These are phyloP conservation scores for Aechmea fasciata DNA, from an alignment of 176 grass and related monocot genomes.

Conservation along the genomic window DNA sequence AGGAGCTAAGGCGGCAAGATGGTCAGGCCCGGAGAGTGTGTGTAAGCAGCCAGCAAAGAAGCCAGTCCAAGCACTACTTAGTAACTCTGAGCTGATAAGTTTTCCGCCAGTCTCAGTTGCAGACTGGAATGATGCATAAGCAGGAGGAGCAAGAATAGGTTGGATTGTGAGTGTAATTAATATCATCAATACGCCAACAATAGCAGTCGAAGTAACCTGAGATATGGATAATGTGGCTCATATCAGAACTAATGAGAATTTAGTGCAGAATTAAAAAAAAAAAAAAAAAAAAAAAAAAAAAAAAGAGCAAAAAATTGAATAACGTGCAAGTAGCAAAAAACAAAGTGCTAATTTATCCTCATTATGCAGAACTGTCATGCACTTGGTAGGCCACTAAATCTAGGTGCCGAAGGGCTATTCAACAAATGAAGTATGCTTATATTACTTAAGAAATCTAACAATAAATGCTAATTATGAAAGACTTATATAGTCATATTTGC, in stretches of 20 bases:
- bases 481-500: too few species aligned
- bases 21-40: conserved; percentile 90
- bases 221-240: neutral
- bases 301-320: neutral
- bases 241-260: neutral
- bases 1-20: conserved; percentile 87
- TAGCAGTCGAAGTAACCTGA: conserved; percentile 12
- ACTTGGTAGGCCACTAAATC: too few species aligned
- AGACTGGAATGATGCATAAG: conserved; percentile 43
- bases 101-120: conserved; percentile 34
- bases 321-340: neutral
- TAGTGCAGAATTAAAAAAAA: neutral
- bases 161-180: conserved; percentile 14
- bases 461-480: too few species aligned
- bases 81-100: conserved; percentile 46
- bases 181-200: conserved; percentile 3
- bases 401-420: too few species aligned
- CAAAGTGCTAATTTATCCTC: too few species aligned
- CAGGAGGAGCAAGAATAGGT: conserved; percentile 18
- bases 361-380: too few species aligned
- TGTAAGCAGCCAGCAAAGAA: conserved; percentile 94
- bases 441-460: too few species aligned
- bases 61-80: conserved; percentile 83
- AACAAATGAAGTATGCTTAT: too few species aligned
- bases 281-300: too few species aligned